Base-by-base conservation (phyloP, 1,139 yeast genomes). In the Hansenula anomala region DNA sequence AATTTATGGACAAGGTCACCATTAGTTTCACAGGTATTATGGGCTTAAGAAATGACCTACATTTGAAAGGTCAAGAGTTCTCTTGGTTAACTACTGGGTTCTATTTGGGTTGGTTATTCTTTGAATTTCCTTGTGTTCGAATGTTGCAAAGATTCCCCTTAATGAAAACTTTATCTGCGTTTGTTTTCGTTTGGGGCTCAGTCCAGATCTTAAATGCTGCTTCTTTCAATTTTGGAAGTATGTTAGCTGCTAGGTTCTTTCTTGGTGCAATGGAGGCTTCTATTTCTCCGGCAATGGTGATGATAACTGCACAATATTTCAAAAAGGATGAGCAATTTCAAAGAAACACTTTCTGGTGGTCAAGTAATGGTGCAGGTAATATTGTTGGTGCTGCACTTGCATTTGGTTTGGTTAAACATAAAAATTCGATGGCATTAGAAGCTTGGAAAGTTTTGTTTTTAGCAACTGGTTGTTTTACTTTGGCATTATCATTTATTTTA, bases 1-100 rank as follows among this genome's bases (percentile, higher is more conserved):
- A 81, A 56, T 78, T 73, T 43, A 76, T 81, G 79, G 89, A 81
- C 57, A 82, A 82, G 52, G 60, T 69, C 15, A 63, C 85, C 8
- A 75, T 70, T 28, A 65, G 80, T 18, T 73, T 71, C 42, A 85
- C 87, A 4, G 71, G 86, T 1, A 70, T 81, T 37, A 66, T 79
- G 61, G 80, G 81, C 0, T 52, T 77, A 17, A 59, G 72, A 45
- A 56, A 53, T 5, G 75, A 69, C 43, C 59, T 74, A 42, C 47
- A 68, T 8, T 73, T 78, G 81, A 55, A 49, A 15, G 78, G 80
- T 25, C 58, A 66, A 25, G 44, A 55, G 58, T 78, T 76, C 52
- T 61, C 76, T 6, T 77, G 81, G 80, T 67, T 69, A n/a, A 80
- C 78, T 24, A 63, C 78, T 13, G 66, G 77, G 1, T 78, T 78